Base-by-base conservation (phyloP, 202 grass and related monocot genomes). In the Zizania palustris region DNA sequence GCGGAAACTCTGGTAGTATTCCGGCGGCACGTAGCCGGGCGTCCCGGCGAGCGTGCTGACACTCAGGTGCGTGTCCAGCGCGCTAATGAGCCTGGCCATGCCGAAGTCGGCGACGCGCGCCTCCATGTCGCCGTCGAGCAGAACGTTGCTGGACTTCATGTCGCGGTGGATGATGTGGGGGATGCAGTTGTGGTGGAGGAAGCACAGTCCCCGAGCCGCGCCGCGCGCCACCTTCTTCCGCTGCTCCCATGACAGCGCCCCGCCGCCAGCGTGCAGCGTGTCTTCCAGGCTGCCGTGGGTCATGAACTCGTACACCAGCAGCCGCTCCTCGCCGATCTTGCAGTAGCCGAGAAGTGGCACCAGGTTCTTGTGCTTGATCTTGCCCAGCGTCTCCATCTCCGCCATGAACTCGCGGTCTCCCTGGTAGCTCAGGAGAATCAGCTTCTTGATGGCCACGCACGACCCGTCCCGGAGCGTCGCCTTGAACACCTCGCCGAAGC, bases 1-100 rank as follows among this genome's bases (percentile, higher is more conserved):
- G 1, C 93, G 82, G 83, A 97, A 97, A 82, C 93, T 97, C 88
- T 97, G 93, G 80, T 97, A 97, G 85, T 97, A 97, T 84, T 93
- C 93, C 10, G 93, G 93, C 46, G 93, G 93, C 71, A 96, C 93
- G 63, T 96, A 96, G 3, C 93, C 93, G 0, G 93, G 93, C 18
- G 93, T 97, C 0, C 93, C 93, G 14, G 90, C 93, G 0, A 97
- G 90, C 43, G 93, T 97, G 84, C 88, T 97, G 1, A 97, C 93
- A 69, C 93, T 97, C 2, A 97, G 86, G 69, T 97, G 93, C 61
- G 93, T 97, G 74, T 97, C 93, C 1, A 93, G 83, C 60, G 93
- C 90, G 51, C 67, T 87, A 38, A 97, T 93, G 1, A 97, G 90
- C 34, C 93, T 48, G 3, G 93, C 93, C 93, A 97, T 97, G 15